Base-by-base conservation (phyloP, 345 rosid species). In the Aethionema arabicum region DNA sequence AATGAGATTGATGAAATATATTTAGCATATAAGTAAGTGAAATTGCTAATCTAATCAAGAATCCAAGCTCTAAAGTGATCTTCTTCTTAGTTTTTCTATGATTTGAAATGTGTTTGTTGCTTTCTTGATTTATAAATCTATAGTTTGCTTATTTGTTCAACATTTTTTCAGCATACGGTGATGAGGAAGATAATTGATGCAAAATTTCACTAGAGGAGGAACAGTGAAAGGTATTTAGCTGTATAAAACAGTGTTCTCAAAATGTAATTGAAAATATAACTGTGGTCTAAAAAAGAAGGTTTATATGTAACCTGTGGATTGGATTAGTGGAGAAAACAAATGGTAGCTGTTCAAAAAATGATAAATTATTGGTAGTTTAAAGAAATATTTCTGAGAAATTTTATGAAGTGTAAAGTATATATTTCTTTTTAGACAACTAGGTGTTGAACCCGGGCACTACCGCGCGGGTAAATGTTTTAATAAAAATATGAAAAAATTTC, bases 161-260 rank as follows among this genome's bases (percentile, higher is more conserved):
- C 32, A 21, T 30, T 21, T 12, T 65, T 6, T 21, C 63, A 69
- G 74, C 51, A 45, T 69, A 68, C 57, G 39, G 54, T 69, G 68
- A 32, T 55, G 57, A 62, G 12, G 74, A 69, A 10, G 63, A 54
- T 6, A 32, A 3, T 9, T 62, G 68, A 62, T 69, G 51, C 51
- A 38, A 60, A 39, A 7, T 67, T 37, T 7, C 8, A 10, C 12
- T 50, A 49, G 44, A 50, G 44, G 36, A 49, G 32, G 1, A 16
- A 37, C 11, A 16, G 16, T 66, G 56, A 38, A 56, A 46, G 16
- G 31, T 46, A 35, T 35, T 32, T 49, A 67, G 14, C 52, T 48
- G 38, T 40, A 15, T 40, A 48, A 66, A 49, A n/a, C 8, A 64
- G 32, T 11, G 8, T 66, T 50, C 58, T 16, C 11, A 38, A 47